phyloP scores from a whole-genome alignment of 2,329 filamentous ascomycete genomes.

The Hypoxylon rubiginosum region DNA sequence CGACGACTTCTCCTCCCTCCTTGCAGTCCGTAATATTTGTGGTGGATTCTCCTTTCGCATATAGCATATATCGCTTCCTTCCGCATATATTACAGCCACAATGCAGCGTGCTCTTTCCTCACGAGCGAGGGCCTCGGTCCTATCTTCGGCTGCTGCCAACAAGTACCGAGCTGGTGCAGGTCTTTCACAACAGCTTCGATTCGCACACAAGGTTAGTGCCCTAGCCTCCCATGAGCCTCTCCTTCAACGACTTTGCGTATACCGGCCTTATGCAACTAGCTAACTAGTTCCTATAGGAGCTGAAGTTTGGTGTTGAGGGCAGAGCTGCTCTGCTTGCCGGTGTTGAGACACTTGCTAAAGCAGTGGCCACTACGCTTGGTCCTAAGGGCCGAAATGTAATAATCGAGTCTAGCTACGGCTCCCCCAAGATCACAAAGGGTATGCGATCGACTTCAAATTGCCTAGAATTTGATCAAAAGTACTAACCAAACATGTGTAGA shows the following conservation, averaged over 20 bases:
- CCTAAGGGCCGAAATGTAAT: conserved; percentile 98
- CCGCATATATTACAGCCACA: conserved; percentile 72
- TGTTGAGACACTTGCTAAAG: conserved; percentile 96
- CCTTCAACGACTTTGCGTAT: background rate
- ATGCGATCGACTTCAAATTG: conserved; percentile 50
- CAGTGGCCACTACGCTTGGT: conserved; percentile 94
- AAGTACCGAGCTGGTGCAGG: conserved; percentile 74
- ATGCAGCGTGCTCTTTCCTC: conserved; percentile 98
- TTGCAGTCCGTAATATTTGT: conserved; percentile 47
- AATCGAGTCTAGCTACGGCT: conserved; percentile 98
- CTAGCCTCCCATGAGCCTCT: background rate
- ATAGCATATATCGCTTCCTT: conserved; percentile 48
- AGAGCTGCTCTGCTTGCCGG: conserved; percentile 90
- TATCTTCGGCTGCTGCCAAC: conserved; percentile 75
- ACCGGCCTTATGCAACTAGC: conserved; percentile 25
- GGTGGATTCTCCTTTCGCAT: conserved; percentile 46
- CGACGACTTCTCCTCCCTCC: conserved; percentile 39
- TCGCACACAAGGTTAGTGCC: conserved; percentile 89
- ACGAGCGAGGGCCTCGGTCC: conserved; percentile 81
- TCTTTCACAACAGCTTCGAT: conserved; percentile 89
- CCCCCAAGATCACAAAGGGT: conserved; percentile 99
- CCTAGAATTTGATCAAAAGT: background rate
- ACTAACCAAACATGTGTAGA: conserved; percentile 63
- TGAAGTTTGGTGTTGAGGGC: conserved; percentile 97
- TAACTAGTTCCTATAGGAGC: conserved; percentile 73